Percentiles rank a stretch among this genome's conserved stretches.
Conservation (phyloP, 1,139 yeast species). For the Blastobotrys elegans region DNA sequence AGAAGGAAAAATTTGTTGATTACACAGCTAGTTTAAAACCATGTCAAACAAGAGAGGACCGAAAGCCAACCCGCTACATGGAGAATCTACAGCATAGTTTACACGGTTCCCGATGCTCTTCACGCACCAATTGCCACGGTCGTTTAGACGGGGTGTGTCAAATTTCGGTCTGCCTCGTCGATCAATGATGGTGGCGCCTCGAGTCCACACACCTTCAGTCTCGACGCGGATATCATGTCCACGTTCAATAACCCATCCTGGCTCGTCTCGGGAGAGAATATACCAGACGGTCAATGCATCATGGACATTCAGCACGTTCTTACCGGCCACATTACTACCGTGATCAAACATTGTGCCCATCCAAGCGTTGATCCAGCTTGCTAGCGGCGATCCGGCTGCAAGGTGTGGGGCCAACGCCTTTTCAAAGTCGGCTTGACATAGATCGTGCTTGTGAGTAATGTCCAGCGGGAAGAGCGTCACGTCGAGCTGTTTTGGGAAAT, state of each 20-base stretch:
- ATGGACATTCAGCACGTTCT: constrained; percentile 31
- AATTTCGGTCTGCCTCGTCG: constrained; percentile 32
- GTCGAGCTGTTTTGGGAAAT: constrained; percentile 26
- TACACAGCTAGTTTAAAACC: neutral
- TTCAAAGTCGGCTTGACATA: constrained; percentile 27
- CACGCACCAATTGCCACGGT: constrained; percentile 29
- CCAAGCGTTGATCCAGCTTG: constrained; percentile 36
- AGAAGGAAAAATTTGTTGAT: neutral
- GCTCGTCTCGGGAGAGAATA: constrained; percentile 14
- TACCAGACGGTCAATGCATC: constrained; percentile 41
- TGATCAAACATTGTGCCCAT: constrained; percentile 32
- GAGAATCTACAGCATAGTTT: constrained; percentile 28
- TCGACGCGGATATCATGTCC: constrained; percentile 38
- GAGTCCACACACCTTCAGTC: constrained; percentile 36
- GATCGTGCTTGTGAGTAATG: constrained; percentile 33
- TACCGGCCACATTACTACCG: constrained; percentile 25
- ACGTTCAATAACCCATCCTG: constrained; percentile 28
- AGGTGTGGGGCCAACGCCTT: constrained; percentile 11
- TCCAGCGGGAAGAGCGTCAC: constrained; percentile 38
- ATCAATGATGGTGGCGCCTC: constrained; percentile 37
- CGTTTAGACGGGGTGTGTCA: constrained; percentile 21
- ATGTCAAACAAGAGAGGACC: constrained; percentile 13
- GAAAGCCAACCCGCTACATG: constrained; percentile 20
- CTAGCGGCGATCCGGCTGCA: constrained; percentile 30
- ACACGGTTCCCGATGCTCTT: constrained; percentile 29